A percentile compares a stretch with the other conserved stretches of the same genome.
Conservation (phyloP, 2,329 filamentous ascomycete genomes). For the Pestalotiopsis sp. region DNA sequence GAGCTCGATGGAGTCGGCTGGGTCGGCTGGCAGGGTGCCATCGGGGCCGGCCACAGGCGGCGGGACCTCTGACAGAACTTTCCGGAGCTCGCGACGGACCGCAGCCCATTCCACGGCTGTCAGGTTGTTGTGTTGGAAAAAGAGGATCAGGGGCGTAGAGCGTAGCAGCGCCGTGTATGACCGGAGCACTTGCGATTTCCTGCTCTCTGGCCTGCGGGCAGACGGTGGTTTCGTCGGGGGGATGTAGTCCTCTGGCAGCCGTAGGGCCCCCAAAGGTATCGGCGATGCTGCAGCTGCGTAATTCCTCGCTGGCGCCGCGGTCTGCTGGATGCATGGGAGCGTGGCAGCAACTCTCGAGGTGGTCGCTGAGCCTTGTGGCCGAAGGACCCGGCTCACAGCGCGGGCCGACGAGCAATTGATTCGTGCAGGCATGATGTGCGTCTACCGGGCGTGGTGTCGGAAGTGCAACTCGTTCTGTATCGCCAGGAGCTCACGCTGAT, state of each 20-base stretch:
- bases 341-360: conserved; percentile 8
- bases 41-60: conserved; percentile 32
- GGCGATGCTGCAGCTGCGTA: conserved; percentile 27
- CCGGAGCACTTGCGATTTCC: conserved; percentile 85
- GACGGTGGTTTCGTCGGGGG: conserved; percentile 82
- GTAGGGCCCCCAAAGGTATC: conserved; percentile 25
- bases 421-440: conserved; percentile 14
- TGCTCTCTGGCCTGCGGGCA: conserved; percentile 80
- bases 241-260: conserved; percentile 48
- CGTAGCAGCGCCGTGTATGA: conserved; percentile 87
- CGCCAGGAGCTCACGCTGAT: neutral
- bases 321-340: neutral
- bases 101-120: conserved; percentile 74
- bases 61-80: conserved; percentile 45
- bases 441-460: neutral
- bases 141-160: conserved; percentile 79
- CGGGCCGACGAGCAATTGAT: conserved; percentile 16
- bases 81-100: conserved; percentile 68
- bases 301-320: conserved; percentile 14
- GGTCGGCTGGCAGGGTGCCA: conserved; percentile 42
- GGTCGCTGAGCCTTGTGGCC: conserved; percentile 2
- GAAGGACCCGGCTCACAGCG: conserved; percentile 5
- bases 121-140: conserved; percentile 76
- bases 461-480: neutral
- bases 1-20: conserved; percentile 69